Evolutionary conservation across 495 filamentous ascomycete species (phyloP), one percentile per base, ranked within the genome.

Genomic region (Xylaria longipes): DNA sequence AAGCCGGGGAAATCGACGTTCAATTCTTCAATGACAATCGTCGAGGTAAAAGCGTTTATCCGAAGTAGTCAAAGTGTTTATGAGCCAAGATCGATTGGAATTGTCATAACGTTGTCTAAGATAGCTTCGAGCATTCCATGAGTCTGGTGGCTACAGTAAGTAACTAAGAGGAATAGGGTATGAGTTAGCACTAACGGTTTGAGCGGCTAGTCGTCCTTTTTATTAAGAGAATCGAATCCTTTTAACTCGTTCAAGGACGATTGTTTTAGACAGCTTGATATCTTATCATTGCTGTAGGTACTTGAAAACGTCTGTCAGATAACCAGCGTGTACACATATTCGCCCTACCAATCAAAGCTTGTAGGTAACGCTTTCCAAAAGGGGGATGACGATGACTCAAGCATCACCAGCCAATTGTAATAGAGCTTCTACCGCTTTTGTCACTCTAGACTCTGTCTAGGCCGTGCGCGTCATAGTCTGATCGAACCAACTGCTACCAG

Each of bases 1-100:
- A 60, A 60, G 57, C 33, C 57, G 29, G 31, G 52, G 57, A 60
- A 60, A 60, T 60, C 31, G 27, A 57, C 52, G 14, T 14, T 57
- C 5, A 57, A 29, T 11, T 60, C 57, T 60, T 60, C 7, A 56
- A 29, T 17, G 27, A 56, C 11, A 31, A 56, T 17, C 11, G 27
- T 5, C 14, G 15, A 5, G 12, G 7, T 25, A 17, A 31, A 1
- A 17, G 52, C 27, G 5, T 31, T 31, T 56, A 17, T 56, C 17
- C 27, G 52, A 31, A 14, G 14, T 56, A 29, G 25, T 25, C 27
- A 29, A 56, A 14, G 14, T 25, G 31, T 11, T 15, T 1, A 31
- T 52, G 22, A 27, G 48, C 31, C 27, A 6, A 17, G 52, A 56
- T 29, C 52, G 14, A 31, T 31, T 29, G 27, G 14, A 31, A 56